A percentile compares a stretch with the other conserved stretches of the same genome.
Conservation (phyloP, 2,329 filamentous ascomycete species). For the Mycosphaerella sp. region DNA sequence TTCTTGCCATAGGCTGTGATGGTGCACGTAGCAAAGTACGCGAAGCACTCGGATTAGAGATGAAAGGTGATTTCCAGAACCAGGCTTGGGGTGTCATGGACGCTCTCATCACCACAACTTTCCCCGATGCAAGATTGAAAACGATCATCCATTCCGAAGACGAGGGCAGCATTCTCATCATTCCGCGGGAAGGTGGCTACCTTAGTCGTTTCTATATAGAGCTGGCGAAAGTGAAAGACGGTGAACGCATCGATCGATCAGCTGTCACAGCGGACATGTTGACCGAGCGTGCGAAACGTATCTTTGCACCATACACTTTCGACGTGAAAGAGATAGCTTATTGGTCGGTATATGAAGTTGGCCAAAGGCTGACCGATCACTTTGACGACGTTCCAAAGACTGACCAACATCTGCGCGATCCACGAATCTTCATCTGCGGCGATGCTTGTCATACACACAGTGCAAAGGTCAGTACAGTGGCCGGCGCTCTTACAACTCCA, state of each 20-base stretch:
- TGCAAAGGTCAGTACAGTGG: slow-evolving; percentile 42
- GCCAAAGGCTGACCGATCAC: slow-evolving; percentile 53
- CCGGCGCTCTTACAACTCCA: too few species aligned
- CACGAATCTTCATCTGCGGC: slow-evolving; percentile 61
- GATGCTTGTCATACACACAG: slow-evolving; percentile 53
- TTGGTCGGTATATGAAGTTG: slow-evolving; percentile 58
- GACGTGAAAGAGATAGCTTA: slow-evolving; percentile 59
- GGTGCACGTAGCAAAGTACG: slow-evolving; percentile 31
- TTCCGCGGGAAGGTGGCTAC: slow-evolving; percentile 47
- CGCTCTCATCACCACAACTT: slow-evolving; percentile 32
- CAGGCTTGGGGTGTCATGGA: slow-evolving; percentile 35
- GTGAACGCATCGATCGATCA: slow-evolving; percentile 49
- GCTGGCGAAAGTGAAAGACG: slow-evolving; percentile 38
- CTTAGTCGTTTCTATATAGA: slow-evolving; percentile 34
- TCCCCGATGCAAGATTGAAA: slow-evolving; percentile 48
- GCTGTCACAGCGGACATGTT: slow-evolving; percentile 60
- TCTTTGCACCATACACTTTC: slow-evolving; percentile 60
- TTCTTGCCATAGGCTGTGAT: slow-evolving; percentile 22
- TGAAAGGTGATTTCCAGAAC: slow-evolving; percentile 34
- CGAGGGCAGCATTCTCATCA: slow-evolving; percentile 71
- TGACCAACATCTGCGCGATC: slow-evolving; percentile 48
- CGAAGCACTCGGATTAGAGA: slow-evolving; percentile 28
- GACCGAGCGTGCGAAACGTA: slow-evolving; percentile 56
- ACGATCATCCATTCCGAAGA: slow-evolving; percentile 52
- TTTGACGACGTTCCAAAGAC: slow-evolving; percentile 56